Percentiles rank a stretch among this genome's conserved stretches.
phyloP scores from a whole-genome alignment of 352 stramenopile genomes.

The Phytophthora sojae region DNA sequence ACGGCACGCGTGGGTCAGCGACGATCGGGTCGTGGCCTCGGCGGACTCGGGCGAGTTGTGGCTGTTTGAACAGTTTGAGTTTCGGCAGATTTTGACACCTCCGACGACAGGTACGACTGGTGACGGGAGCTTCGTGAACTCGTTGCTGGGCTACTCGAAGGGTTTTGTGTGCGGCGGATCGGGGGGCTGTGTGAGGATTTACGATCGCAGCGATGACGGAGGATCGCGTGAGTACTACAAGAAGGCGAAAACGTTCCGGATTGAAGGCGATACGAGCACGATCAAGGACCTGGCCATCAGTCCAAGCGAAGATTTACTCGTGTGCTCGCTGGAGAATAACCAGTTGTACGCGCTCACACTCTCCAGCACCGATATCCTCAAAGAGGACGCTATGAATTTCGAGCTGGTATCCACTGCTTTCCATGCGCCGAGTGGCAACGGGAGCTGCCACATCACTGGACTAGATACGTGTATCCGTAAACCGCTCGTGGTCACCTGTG shows the following conservation, averaged over 20 bases:
- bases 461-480: constrained; percentile 95
- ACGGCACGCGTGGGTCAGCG: constrained; percentile 91
- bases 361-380: constrained; percentile 92
- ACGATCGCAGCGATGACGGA: constrained; percentile 86
- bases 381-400: constrained; percentile 95
- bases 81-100: constrained; percentile 83
- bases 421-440: constrained; percentile 73
- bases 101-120: constrained; percentile 36
- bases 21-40: constrained; percentile 91
- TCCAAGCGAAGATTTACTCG: constrained; percentile 89
- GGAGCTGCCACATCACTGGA: constrained; percentile 86
- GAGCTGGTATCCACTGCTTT: constrained; percentile 91
- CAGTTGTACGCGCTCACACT: constrained; percentile 93
- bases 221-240: constrained; percentile 88
- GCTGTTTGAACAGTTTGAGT: constrained; percentile 94
- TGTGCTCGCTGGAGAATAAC: constrained; percentile 89
- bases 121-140: constrained; percentile 87
- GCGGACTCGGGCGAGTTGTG: constrained; percentile 92
- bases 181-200: constrained; percentile 79
- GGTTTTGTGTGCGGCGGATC: constrained; percentile 87
- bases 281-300: constrained; percentile 90
- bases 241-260: constrained; percentile 89
- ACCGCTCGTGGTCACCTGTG: constrained; percentile 91
- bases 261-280: constrained; percentile 83
- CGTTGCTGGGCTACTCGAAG: constrained; percentile 91